A percentile compares a stretch with the other conserved stretches of the same genome.
Evolutionary conservation across 2,329 filamentous ascomycete genomes (phyloP).

Genomic region (Pseudogymnoascus sp.): DNA sequence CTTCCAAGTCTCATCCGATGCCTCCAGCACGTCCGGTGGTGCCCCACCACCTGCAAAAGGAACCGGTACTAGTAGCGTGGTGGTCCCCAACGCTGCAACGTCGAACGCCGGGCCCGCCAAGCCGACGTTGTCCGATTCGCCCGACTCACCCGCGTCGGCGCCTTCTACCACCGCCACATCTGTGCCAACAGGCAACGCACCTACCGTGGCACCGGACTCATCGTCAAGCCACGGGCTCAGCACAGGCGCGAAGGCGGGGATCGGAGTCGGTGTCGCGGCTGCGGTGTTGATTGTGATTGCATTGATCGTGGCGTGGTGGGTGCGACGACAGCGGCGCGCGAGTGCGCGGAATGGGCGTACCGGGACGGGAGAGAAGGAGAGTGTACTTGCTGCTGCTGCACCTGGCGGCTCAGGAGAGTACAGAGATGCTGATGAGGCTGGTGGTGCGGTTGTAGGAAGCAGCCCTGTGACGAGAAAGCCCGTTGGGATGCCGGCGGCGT

Average conservation of each 20-base stretch:
- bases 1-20: neutral
- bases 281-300: neutral
- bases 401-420: neutral
- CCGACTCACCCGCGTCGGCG: neutral
- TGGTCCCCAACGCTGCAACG: neutral
- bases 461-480: neutral
- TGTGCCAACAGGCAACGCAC: neutral
- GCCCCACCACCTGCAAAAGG: neutral
- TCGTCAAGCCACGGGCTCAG: neutral
- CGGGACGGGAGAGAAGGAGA: neutral
- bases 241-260: neutral
- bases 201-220: neutral
- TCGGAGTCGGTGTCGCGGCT: neutral
- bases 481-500: neutral
- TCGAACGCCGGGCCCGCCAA: too few species aligned
- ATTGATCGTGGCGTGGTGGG: neutral
- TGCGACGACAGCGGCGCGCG: neutral
- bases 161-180: neutral
- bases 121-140: neutral
- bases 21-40: neutral
- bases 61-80: too few species aligned
- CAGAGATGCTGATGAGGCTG: slow-evolving; percentile 4
- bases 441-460: neutral
- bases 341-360: neutral
- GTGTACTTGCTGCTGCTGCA: neutral